Base-by-base conservation (phyloP, 345 rosid genomes). In the Rhizophora apiculata region DNA sequence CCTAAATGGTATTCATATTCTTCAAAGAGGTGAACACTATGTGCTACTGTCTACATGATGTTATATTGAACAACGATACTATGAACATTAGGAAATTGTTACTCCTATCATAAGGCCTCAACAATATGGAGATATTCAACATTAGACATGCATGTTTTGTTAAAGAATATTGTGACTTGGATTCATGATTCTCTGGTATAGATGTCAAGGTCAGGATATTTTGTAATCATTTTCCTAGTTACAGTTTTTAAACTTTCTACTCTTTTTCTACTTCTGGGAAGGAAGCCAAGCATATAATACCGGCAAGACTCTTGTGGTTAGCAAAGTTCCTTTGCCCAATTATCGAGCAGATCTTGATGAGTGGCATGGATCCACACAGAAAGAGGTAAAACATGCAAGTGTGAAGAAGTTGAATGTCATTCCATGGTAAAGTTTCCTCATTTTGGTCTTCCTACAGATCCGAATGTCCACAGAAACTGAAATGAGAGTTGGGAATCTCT, bases 331-430 rank as follows among this genome's bases (percentile, higher is more conserved):
- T 15, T 72, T 94, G 78, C 98, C 97, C 15, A 72, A 87, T 85
- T 94, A 94, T 81, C 78, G 96, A 5, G 96, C 91, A 20, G 98
- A 94, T 83, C 96, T 91, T 60, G 98, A 94, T 80, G 96, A 94
- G 73, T 82, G 79, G 3, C 98, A 94, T 80, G 98, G 98, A 76
- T 91, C 97, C 57, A 84, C 91, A 48, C 96, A 87, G 72, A 86
- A 91, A 72, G 95, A 86, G 96, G 98, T 87, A 74, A 60, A 32
- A 46, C 15, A 63, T 56, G 56, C 71, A 60, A 37, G 30, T 65
- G 60, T 54, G 18, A 66, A 49, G 56, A 53, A 59, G 62, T 54
- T 67, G 36, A 39, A 37, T 71, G 34, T 11, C 31, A 34, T 74
- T 55, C 27, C 21, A 53, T 29, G 31, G 6, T 55, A 22, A 19